Base-by-base conservation (phyloP, 768 basidiomycete genomes). In the Goffeauzyma gilvescens region DNA sequence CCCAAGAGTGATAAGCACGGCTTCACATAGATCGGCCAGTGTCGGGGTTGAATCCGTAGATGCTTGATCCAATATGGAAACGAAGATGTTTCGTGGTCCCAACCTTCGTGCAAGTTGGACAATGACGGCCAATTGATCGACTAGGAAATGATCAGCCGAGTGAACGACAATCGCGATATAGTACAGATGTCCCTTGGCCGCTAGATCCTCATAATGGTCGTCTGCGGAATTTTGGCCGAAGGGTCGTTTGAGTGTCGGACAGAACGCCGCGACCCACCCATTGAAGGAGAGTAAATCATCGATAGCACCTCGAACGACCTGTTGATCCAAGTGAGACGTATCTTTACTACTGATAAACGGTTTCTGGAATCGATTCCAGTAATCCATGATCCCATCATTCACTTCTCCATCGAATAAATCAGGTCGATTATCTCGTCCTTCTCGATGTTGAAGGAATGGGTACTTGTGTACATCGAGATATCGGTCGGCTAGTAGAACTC, bases 111-210 rank as follows among this genome's bases (percentile, higher is more conserved):
- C 83, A 58, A 98, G 74, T 61, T 98, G 93, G 7, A 98, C 81
- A 51, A 98, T 96, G 54, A 93, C 84, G 15, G 93, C 85, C 34
- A 98, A 77, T 62, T 98, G 93, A 67, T 96, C 93, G 51, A 95
- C 83, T 41, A 96, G 75, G 68, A 98, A 98, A 62, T 98, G 93
- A 69, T 98, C 93, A 2, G 93, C 93, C 3, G 86, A 90, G 64
- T 98, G 90, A 33, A 98, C 81, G 50, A 89, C 75, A 53, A 96
- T 80, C 44, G 85, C 89, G 50, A 98, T 73, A 62, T 79, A 98
- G 69, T 95, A 98, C 14, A 95, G 70, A 51, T 80, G 78, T 53
- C 83, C 78, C 41, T 79, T 73, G 25, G 71, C 71, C 20, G 79
- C 75, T 48, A 98, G 76, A 63, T 89, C 87, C 54, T 85, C 82